Percentiles rank a stretch among this genome's conserved stretches.
Evolutionary conservation across 306 rosid species (phyloP).

Genomic region (Vigna radiata): DNA sequence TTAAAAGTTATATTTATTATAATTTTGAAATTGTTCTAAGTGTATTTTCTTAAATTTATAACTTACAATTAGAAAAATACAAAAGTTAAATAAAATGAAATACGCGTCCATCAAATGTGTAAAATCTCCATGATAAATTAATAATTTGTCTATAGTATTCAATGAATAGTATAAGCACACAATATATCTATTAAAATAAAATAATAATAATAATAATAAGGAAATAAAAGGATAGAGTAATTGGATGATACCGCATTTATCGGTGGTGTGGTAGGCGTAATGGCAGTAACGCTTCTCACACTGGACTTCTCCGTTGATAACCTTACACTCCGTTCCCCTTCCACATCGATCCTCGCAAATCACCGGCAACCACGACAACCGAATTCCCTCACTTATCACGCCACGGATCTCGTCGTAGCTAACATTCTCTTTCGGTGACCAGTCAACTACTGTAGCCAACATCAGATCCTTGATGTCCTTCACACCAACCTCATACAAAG

Average conservation of each 20-base stretch:
- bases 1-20: too few relatives aligned
- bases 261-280: conserved; percentile 44
- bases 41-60: too few relatives aligned
- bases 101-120: too few relatives aligned
- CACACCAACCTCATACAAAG: background rate
- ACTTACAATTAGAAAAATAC: too few relatives aligned
- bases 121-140: too few relatives aligned
- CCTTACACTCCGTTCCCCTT: background rate
- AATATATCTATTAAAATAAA: too few relatives aligned
- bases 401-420: conserved; percentile 11
- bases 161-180: too few relatives aligned
- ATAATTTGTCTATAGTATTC: too few relatives aligned
- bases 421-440: background rate
- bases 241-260: conserved; percentile 27
- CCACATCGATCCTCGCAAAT: conserved; percentile 41
- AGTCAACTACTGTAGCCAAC: conserved; percentile 21
- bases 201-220: background rate
- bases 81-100: too few relatives aligned
- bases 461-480: conserved; percentile 27
- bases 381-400: background rate
- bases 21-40: too few relatives aligned
- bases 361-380: conserved; percentile 38
- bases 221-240: background rate
- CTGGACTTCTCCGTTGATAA: conserved; percentile 34
- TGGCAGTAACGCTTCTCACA: conserved; percentile 37